Conservation (phyloP, 2,329 filamentous ascomycete genomes). For the Dryadomyces quercus-mongolicae region DNA sequence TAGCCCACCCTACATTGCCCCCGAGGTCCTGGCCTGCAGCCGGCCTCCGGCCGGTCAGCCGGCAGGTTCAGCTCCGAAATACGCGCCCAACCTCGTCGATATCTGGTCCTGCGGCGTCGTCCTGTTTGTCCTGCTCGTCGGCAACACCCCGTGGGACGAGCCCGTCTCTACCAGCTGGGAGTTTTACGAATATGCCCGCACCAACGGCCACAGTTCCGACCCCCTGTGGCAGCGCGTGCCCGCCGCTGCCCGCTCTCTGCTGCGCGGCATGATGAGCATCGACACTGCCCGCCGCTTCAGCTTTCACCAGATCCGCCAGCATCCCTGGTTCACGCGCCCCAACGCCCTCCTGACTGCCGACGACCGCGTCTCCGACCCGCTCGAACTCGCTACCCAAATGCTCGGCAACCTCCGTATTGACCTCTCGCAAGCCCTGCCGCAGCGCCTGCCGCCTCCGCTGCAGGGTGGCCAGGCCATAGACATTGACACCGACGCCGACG, state of each 20-base stretch:
- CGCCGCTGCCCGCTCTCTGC: constrained; percentile 59
- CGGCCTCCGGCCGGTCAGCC: constrained; percentile 25
- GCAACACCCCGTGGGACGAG: constrained; percentile 96
- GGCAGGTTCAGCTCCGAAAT: constrained; percentile 28
- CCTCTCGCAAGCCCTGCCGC: constrained; percentile 57
- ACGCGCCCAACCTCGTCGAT: constrained; percentile 71
- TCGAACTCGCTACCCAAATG: constrained; percentile 88
- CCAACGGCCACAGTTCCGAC: constrained; percentile 70
- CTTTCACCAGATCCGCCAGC: constrained; percentile 75
- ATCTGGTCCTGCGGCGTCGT: constrained; percentile 98
- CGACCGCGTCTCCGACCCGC: constrained; percentile 64
- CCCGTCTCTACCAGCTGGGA: constrained; percentile 75
- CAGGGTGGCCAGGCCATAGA: constrained; percentile 54
- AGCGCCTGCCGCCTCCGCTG: constrained; percentile 20
- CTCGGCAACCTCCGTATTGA: constrained; percentile 84
- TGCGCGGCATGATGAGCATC: constrained; percentile 87
- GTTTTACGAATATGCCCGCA: constrained; percentile 75
- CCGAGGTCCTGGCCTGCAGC: constrained; percentile 62
- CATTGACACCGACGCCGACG: constrained; percentile 39
- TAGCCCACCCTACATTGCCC: constrained; percentile 93
- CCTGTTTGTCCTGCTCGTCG: constrained; percentile 87
- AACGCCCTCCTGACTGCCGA: constrained; percentile 67
- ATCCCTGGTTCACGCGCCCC: constrained; percentile 84
- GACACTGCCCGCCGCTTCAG: constrained; percentile 65
- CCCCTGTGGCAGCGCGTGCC: constrained; percentile 77